Percentiles rank a stretch among this genome's conserved stretches.
Evolutionary conservation across 495 filamentous ascomycete genomes (phyloP).

Genomic region (Aspergillus ellipticus): DNA sequence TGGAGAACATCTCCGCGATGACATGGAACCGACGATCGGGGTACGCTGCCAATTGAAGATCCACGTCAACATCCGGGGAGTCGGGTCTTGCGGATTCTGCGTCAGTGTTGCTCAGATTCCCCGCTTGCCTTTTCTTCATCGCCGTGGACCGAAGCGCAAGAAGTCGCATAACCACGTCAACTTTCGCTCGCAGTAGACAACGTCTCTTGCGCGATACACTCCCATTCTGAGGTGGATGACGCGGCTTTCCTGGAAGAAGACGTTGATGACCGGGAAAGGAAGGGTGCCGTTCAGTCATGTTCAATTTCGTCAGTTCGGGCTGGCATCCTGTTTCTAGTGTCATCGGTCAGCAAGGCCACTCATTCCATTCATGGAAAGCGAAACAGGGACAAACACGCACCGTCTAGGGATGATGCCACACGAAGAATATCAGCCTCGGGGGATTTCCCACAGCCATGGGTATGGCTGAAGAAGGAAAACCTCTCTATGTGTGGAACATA

Average conservation of each 20-base stretch:
- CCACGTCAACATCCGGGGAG: too few relatives aligned
- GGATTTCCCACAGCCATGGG: too few relatives aligned
- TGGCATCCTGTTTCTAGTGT: neutral
- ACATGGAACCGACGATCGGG: too few relatives aligned
- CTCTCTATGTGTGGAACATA: too few relatives aligned
- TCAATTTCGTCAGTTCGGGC: neutral
- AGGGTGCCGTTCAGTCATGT: neutral
- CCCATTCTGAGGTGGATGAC: neutral
- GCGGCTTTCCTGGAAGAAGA: neutral
- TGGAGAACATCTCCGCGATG: neutral
- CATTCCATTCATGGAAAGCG: too few relatives aligned
- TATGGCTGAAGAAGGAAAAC: too few relatives aligned
- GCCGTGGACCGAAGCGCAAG: neutral
- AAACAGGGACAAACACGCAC: too few relatives aligned
- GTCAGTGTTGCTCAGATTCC: too few relatives aligned
- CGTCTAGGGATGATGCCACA: too few relatives aligned
- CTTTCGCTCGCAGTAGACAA: neutral
- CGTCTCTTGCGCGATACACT: neutral
- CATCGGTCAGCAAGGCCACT: neutral
- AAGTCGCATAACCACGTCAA: neutral
- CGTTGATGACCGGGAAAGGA: neutral
- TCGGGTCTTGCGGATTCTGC: neutral
- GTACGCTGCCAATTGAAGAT: neutral
- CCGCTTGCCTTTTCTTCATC: neutral
- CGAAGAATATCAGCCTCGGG: too few relatives aligned